Conservation (phyloP, 768 basidiomycete species). For the Pisolithus albus region DNA sequence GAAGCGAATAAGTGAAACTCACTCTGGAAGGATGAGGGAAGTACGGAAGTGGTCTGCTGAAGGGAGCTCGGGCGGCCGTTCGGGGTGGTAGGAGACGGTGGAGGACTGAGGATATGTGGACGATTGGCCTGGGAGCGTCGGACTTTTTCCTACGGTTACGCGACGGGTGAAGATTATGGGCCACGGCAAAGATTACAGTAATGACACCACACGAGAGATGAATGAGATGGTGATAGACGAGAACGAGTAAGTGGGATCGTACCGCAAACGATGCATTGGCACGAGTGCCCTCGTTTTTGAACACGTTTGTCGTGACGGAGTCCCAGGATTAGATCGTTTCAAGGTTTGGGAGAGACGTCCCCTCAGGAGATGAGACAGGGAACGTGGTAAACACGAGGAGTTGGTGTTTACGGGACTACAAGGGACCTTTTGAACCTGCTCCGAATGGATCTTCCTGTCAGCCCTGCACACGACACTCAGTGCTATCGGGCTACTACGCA, state of each 20-base stretch:
- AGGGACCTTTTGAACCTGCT: conserved; percentile 4
- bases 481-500: background rate
- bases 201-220: conserved; percentile 13
- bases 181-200: conserved; percentile 11
- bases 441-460: conserved; percentile 5
- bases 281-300: conserved; percentile 47
- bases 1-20: conserved; percentile 29
- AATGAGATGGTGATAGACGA: conserved; percentile 18
- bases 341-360: background rate
- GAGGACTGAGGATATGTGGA: conserved; percentile 28
- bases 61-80: conserved; percentile 51
- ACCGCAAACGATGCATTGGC: conserved; percentile 80
- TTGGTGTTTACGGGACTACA: conserved; percentile 27
- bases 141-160: conserved; percentile 63
- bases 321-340: conserved; percentile 11
- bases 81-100: conserved; percentile 30
- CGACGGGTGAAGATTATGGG: conserved; percentile 9
- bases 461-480: background rate
- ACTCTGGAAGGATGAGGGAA: conserved; percentile 82
- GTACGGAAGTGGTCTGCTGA: conserved; percentile 76
- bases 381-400: conserved; percentile 79
- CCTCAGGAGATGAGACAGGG: conserved; percentile 39
- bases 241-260: conserved; percentile 33
- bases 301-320: conserved; percentile 55
- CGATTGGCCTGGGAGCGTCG: conserved; percentile 47